Percentiles rank a stretch among this genome's conserved stretches.
These are phyloP conservation scores for Crithidia sp. DNA, from an alignment of 208 protist genomes.

Conservation along the genomic window DNA sequence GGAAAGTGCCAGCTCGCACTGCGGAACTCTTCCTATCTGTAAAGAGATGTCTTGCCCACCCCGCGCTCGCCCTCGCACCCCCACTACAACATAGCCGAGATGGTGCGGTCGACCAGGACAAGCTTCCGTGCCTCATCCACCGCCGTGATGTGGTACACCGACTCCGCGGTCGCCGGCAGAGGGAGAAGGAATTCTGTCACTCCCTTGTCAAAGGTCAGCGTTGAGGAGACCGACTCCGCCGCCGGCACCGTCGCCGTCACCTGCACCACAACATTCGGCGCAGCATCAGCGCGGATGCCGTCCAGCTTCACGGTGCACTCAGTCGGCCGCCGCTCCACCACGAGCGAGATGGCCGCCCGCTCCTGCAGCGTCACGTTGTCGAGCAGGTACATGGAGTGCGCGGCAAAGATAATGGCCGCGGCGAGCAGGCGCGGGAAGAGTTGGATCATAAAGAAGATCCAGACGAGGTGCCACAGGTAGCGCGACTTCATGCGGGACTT, in stretches of 20 bases:
- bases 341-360: slow-evolving; percentile 49
- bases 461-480: slow-evolving; percentile 54
- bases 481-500: slow-evolving; percentile 51
- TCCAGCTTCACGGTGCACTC: slow-evolving; percentile 44
- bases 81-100: slow-evolving; percentile 15
- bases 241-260: slow-evolving; percentile 16
- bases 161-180: slow-evolving; percentile 14
- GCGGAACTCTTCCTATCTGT: background rate
- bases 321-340: slow-evolving; percentile 39
- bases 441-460: slow-evolving; percentile 79
- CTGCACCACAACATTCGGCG: slow-evolving; percentile 53
- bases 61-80: background rate
- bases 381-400: slow-evolving; percentile 57
- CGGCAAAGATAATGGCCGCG: slow-evolving; percentile 70
- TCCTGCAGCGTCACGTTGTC: slow-evolving; percentile 52
- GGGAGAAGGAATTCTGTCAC: slow-evolving; percentile 52
- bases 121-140: slow-evolving; percentile 60
- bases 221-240: slow-evolving; percentile 27
- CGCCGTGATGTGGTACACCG: slow-evolving; percentile 53
- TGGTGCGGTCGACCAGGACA: slow-evolving; percentile 51
- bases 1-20: background rate
- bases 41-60: background rate
- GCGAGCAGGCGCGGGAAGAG: slow-evolving; percentile 76
- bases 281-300: slow-evolving; percentile 42
- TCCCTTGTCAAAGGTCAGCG: slow-evolving; percentile 69